Evolutionary conservation across 495 filamentous ascomycete species (phyloP).

Genomic region (Penicillium macrosclerotiorum): DNA sequence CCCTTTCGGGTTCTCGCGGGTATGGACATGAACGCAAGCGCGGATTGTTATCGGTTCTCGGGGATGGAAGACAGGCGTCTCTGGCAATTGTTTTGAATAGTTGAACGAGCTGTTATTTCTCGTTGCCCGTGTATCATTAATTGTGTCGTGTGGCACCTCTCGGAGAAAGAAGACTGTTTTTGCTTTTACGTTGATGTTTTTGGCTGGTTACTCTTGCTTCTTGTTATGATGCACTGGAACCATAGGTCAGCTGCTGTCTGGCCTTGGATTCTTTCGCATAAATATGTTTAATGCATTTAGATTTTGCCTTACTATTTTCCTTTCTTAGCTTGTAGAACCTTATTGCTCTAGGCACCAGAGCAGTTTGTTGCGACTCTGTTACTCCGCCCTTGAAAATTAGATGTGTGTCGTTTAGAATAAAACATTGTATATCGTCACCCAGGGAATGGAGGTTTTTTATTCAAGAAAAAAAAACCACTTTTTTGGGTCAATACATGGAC

Average conservation of each 20-base stretch:
- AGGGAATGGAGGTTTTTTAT: too few relatives aligned
- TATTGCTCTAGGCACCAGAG: too few relatives aligned
- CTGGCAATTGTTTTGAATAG: constrained; percentile 21
- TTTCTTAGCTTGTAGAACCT: neutral
- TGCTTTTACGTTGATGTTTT: constrained; percentile 17
- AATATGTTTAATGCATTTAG: constrained; percentile 34
- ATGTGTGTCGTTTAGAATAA: too few relatives aligned
- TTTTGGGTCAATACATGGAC: too few relatives aligned
- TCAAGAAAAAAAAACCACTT: too few relatives aligned
- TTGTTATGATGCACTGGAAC: constrained; percentile 23
- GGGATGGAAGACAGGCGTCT: constrained; percentile 21
- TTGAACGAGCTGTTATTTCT: constrained; percentile 25
- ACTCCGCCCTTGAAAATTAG: too few relatives aligned
- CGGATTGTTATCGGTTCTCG: constrained; percentile 22
- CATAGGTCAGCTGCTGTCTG: constrained; percentile 20
- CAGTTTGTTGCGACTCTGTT: too few relatives aligned
- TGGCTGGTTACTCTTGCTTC: constrained; percentile 19
- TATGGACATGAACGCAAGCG: constrained; percentile 6
- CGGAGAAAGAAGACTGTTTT: constrained; percentile 39
- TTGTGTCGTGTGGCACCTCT: constrained; percentile 36
- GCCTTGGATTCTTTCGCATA: constrained; percentile 15
- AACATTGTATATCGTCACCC: too few relatives aligned
- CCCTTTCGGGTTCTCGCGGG: neutral
- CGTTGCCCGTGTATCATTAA: constrained; percentile 34
- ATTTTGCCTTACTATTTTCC: constrained; percentile 7